Evolutionary conservation across 2,329 filamentous ascomycete species (phyloP).

Genomic region (Ramichloridium luteum): DNA sequence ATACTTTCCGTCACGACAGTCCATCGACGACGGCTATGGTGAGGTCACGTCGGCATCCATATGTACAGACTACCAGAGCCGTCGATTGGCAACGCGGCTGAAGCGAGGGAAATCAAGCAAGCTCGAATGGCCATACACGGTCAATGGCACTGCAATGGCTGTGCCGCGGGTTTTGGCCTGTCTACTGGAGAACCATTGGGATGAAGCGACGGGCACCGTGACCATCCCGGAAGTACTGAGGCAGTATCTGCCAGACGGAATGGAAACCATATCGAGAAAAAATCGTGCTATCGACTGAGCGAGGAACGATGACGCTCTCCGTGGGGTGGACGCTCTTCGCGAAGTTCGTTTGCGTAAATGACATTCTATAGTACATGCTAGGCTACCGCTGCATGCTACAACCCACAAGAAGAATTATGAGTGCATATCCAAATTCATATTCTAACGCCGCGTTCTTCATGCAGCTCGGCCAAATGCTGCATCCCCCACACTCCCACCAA

Average conservation of each 20-base stretch:
- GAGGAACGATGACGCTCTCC: no score
- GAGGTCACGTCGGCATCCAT: conserved; percentile 84
- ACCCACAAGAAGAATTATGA: no score
- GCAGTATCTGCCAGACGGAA: conserved; percentile 55
- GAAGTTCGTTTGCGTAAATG: no score
- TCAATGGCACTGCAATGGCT: conserved; percentile 89
- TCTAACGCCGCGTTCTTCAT: no score
- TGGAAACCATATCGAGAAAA: no score
- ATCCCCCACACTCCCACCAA: no score
- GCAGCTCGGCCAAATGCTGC: no score
- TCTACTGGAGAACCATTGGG: conserved; percentile 82
- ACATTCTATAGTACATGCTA: no score
- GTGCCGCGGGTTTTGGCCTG: conserved; percentile 82
- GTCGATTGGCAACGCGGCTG: conserved; percentile 65
- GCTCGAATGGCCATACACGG: conserved; percentile 68
- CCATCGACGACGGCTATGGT: conserved; percentile 65
- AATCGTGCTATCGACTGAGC: no score
- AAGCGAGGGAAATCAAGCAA: conserved; percentile 40
- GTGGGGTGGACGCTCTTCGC: no score
- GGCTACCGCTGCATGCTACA: no score
- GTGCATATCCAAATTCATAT: no score
- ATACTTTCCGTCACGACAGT: conserved; percentile 70
- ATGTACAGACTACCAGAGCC: conserved; percentile 88
- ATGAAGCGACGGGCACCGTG: conserved; percentile 55
- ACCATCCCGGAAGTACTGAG: conserved; percentile 66